Base-by-base conservation (phyloP, 208 protist genomes). In the Novymonas esmeraldas region DNA sequence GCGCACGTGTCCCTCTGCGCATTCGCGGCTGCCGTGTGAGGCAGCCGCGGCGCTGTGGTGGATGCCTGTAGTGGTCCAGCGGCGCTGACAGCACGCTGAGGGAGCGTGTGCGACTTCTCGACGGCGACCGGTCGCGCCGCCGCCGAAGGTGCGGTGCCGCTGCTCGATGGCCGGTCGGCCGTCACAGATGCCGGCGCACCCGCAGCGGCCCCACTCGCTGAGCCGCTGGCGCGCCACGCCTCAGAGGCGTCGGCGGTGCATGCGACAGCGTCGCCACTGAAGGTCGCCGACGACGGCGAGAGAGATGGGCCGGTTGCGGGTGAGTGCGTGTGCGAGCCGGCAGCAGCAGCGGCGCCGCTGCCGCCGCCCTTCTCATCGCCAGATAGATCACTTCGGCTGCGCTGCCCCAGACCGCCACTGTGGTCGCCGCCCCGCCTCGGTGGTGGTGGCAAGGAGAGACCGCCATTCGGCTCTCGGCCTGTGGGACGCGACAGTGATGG, bases 301-400 rank as follows among this genome's bases (percentile, higher is more conserved):
- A 66, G 51, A 1, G 54, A 42, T 29, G 33, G 41, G 16, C 67
- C 52, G 1, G 28, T 67, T 9, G 24, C 26, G 16, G 42, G 34
- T 2, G 50, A 63, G 38, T 67, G 50, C 13, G 44, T 14, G 16
- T 67, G 60, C 14, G n/a, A 42, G 18, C 46, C 60, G 4, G 42
- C 42, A 16, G 3, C 22, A n/a, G n/a, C n/a, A n/a, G n/a, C n/a
- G n/a, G n/a, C n/a, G n/a, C n/a, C n/a, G n/a, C n/a, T n/a, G n/a
- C n/a, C n/a, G 2, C 11, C 60, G n/a, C 42, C 31, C 4, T 67
- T 36, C 3, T 67, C 68, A 14, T 58, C 60, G 0, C 41, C 22
- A 0, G 68, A 63, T n/a, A 63, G 10, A 44, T 67, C 68, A 28
- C 60, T 68, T n/a, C 42, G 41, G 3, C 49, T 68, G n/a, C 28